These are phyloP conservation scores for Epichloe hybrida DNA, from an alignment of 2,329 filamentous ascomycete species.

Conservation along the genomic window DNA sequence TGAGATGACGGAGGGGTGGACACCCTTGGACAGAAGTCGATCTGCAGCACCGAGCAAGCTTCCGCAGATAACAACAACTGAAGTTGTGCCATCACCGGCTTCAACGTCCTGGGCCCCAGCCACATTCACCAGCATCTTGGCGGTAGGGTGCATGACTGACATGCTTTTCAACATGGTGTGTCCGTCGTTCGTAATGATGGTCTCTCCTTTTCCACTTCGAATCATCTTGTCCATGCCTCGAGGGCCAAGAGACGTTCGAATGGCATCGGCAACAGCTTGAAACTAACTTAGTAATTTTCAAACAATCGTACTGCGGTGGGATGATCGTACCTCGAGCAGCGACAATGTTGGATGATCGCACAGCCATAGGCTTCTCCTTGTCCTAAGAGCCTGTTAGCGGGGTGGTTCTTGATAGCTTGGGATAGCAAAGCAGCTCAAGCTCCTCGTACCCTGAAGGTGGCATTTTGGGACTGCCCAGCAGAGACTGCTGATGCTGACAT, in stretches of 20 bases:
- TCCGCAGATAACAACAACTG: conserved; percentile 94
- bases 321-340: conserved; percentile 68
- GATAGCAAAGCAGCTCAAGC: conserved; percentile 10
- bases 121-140: conserved; percentile 97
- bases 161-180: conserved; percentile 99
- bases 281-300: conserved; percentile 3
- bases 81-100: conserved; percentile 95
- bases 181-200: conserved; percentile 98
- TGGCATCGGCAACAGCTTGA: conserved; percentile 87
- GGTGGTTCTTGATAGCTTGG: conserved; percentile 19
- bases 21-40: conserved; percentile 77
- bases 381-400: conserved; percentile 36
- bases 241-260: conserved; percentile 89
- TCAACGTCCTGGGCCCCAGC: conserved; percentile 97
- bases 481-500: conserved; percentile 30
- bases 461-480: conserved; percentile 31
- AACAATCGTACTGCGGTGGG: background rate
- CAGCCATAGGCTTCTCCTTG: conserved; percentile 98
- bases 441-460: conserved; percentile 41
- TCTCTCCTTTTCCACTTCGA: conserved; percentile 88
- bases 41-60: conserved; percentile 90
- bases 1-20: conserved; percentile 91
- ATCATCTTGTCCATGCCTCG: conserved; percentile 99
- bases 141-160: conserved; percentile 98
- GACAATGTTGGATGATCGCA: conserved; percentile 91